Evolutionary conservation across 257 asterid genomes (phyloP).

Genomic region (Solanum piurae): DNA sequence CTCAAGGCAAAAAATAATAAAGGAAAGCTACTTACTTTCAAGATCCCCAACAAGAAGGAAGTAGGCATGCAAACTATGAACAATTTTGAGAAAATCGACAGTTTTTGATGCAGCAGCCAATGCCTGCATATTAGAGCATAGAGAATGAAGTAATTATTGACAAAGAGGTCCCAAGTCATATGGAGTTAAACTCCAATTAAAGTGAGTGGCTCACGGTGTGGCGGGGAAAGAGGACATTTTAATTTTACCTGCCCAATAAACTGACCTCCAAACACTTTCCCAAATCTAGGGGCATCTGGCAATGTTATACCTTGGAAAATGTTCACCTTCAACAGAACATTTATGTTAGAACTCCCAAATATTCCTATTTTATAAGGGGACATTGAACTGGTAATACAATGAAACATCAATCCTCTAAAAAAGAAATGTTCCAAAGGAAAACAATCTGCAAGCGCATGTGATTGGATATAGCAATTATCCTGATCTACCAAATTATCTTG

Average conservation of each 20-base stretch:
- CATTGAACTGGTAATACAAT: not conserved
- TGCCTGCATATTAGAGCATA: conserved; percentile 48
- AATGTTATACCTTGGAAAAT: conserved; percentile 78
- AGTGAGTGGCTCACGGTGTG: not conserved
- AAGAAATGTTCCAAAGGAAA: not conserved
- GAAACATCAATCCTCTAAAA: not conserved
- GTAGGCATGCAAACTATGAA: conserved; percentile 87
- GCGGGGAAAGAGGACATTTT: not conserved
- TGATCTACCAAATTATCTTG: not conserved
- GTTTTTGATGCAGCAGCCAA: conserved; percentile 96
- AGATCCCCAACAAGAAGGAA: conserved; percentile 85
- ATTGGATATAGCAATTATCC: not conserved
- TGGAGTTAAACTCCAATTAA: not conserved
- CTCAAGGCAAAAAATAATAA: not conserved
- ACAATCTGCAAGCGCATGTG: not conserved
- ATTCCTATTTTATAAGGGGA: not conserved
- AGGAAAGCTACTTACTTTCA: conserved; percentile 44
- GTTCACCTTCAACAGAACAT: conserved; percentile 46
- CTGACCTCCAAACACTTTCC: conserved; percentile 97
- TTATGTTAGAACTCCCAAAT: not conserved
- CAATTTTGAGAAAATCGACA: conserved; percentile 86
- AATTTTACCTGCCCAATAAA: conserved; percentile 84
- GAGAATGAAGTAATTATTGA: not conserved
- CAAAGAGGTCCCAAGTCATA: conserved; percentile 4
- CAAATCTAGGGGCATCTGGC: conserved; percentile 92